phyloP scores from a whole-genome alignment of 2,329 filamentous ascomycete species.

The Cyanodermella asteris region DNA sequence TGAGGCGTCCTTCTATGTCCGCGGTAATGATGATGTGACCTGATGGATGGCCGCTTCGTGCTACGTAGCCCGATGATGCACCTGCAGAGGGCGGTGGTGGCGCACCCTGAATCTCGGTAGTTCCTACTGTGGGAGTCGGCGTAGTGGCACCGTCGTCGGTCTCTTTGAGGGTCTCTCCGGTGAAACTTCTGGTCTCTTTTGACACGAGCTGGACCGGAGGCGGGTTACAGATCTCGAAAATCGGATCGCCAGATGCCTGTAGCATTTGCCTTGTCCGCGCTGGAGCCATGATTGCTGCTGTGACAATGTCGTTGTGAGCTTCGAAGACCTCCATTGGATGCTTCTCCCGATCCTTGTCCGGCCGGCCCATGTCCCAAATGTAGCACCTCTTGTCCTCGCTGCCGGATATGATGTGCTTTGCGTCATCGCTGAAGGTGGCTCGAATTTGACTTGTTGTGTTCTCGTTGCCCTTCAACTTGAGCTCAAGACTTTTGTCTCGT shows the following conservation, averaged over 20 bases:
- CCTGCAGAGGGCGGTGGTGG: conserved; percentile 45
- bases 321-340: conserved; percentile 74
- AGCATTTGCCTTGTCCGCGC: conserved; percentile 55
- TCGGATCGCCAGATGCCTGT: conserved; percentile 62
- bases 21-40: conserved; percentile 87
- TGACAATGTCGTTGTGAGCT: conserved; percentile 72
- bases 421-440: conserved; percentile 73
- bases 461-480: conserved; percentile 80
- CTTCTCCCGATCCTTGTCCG: conserved; percentile 54
- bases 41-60: conserved; percentile 50
- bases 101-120: conserved; percentile 14
- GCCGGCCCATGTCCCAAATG: conserved; percentile 53
- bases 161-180: too few relatives aligned
- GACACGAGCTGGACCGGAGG: conserved; percentile 68
- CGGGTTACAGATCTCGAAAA: conserved; percentile 94
- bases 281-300: conserved; percentile 70
- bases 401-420: conserved; percentile 68
- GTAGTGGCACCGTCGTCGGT: conserved; percentile 17
- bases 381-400: conserved; percentile 82
- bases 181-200: too few relatives aligned
- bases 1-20: conserved; percentile 72
- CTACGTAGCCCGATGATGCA: conserved; percentile 52
- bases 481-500: conserved; percentile 60
- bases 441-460: conserved; percentile 81
- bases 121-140: conserved; percentile 11